A percentile compares a stretch with the other conserved stretches of the same genome.
Evolutionary conservation across 352 stramenopile species (phyloP).

Genomic region (Hyaloperonospora brassicae): DNA sequence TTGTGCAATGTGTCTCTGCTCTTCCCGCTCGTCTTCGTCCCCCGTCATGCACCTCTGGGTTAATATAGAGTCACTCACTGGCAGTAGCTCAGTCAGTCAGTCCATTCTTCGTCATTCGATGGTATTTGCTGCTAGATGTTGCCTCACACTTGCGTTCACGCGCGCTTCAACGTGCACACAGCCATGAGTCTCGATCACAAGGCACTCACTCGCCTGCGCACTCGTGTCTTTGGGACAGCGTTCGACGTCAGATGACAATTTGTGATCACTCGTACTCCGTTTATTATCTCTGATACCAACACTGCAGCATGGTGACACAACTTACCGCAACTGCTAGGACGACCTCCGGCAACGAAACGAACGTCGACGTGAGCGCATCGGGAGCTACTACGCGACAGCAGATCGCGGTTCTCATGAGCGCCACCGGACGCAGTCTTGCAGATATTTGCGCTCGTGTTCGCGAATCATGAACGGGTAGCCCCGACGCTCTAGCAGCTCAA

Average conservation of each 20-base stretch:
- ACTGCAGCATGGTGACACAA: neutral
- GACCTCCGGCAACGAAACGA: neutral
- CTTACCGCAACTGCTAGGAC: neutral
- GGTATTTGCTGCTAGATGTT: constrained; percentile 30
- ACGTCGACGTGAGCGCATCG: neutral
- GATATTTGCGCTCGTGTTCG: constrained; percentile 89
- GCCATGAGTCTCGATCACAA: no score
- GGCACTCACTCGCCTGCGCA: no score
- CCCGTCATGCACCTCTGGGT: constrained; percentile 17
- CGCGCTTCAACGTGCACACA: neutral
- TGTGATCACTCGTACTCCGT: neutral
- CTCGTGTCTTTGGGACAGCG: neutral
- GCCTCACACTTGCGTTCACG: constrained; percentile 5
- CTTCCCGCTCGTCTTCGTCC: constrained; percentile 7
- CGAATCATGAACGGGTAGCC: constrained; percentile 89
- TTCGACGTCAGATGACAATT: neutral
- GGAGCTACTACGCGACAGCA: neutral
- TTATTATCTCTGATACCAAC: no score
- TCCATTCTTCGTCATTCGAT: constrained; percentile 12
- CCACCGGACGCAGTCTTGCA: constrained; percentile 86
- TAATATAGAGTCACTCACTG: constrained; percentile 32
- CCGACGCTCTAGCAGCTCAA: constrained; percentile 70
- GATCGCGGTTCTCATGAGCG: constrained; percentile 80
- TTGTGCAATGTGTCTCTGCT: constrained; percentile 3
- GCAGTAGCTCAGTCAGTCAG: constrained; percentile 27